A percentile compares a stretch with the other conserved stretches of the same genome.
These are phyloP conservation scores for Russula foetens DNA, from an alignment of 768 basidiomycete species.

Conservation along the genomic window DNA sequence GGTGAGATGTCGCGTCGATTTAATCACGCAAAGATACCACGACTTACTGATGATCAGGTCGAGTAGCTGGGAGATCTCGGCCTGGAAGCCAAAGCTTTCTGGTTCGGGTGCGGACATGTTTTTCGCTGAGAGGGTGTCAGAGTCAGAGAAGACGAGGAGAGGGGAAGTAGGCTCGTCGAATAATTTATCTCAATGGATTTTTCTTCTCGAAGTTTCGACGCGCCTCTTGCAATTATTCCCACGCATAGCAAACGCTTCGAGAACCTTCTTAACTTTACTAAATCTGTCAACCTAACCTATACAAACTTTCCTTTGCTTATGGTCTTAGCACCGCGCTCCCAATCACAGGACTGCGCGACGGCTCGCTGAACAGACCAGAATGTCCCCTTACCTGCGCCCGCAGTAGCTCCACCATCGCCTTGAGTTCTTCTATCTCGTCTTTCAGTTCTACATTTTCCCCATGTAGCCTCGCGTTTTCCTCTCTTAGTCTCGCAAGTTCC, in stretches of 20 bases:
- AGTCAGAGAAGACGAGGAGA: conserved; percentile 14
- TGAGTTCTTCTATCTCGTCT: conserved; percentile 57
- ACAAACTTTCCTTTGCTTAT: neutral
- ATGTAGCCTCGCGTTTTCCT: conserved; percentile 44
- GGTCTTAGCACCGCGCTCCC: conserved; percentile 6
- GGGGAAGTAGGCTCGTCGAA: conserved; percentile 16
- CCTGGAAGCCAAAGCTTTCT: conserved; percentile 94
- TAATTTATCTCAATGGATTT: conserved; percentile 30
- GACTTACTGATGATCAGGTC: conserved; percentile 95
- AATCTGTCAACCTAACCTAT: neutral
- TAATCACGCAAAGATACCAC: neutral
- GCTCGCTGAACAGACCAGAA: conserved; percentile 38
- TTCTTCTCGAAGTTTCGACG: conserved; percentile 42
- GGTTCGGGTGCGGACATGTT: conserved; percentile 47
- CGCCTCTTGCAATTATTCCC: conserved; percentile 20
- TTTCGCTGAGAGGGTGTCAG: conserved; percentile 4
- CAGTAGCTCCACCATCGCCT: conserved; percentile 61
- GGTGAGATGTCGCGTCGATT: conserved; percentile 5
- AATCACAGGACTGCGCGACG: conserved; percentile 34
- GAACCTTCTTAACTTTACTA: conserved; percentile 25
- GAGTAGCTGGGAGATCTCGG: conserved; percentile 97
- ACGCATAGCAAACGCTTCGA: conserved; percentile 16
- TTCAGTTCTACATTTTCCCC: conserved; percentile 50
- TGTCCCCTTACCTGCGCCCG: conserved; percentile 47
- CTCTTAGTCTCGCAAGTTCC: conserved; percentile 35